These are phyloP conservation scores for Penicillium nordicum DNA, from an alignment of 2,329 filamentous ascomycete species.

Conservation along the genomic window DNA sequence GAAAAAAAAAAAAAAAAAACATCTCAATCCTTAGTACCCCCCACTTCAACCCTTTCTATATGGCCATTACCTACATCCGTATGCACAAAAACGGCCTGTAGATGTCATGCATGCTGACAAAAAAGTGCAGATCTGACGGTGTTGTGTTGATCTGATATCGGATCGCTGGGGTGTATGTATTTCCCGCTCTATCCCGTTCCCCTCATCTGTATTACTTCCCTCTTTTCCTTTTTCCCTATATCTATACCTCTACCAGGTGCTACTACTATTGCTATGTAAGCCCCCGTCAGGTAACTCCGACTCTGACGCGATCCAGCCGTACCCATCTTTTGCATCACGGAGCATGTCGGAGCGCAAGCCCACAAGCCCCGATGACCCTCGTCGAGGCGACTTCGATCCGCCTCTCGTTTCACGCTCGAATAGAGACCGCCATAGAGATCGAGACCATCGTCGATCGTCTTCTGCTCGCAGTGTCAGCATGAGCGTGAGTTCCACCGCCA, in stretches of 20 bases:
- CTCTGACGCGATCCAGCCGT: slow-evolving; percentile 6
- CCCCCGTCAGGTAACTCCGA: not conserved
- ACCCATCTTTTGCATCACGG: slow-evolving; percentile 9
- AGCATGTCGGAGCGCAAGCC: slow-evolving; percentile 24
- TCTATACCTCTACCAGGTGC: not conserved
- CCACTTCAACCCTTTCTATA: not conserved
- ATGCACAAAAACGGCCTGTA: slow-evolving; percentile 2
- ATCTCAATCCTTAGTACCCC: not conserved
- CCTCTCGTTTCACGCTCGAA: not conserved
- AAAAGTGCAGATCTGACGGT: not conserved
- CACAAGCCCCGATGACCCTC: not conserved
- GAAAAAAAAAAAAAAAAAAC: not conserved
- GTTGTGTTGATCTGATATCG: slow-evolving; percentile 2
- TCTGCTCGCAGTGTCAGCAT: not conserved
- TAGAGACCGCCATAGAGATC: slow-evolving; percentile 1
- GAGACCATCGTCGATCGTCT: not conserved
- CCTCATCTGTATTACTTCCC: not conserved
- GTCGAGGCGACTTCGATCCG: not conserved
- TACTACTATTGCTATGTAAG: slow-evolving; percentile 3
- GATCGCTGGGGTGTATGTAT: slow-evolving; percentile 2
- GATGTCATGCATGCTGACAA: slow-evolving; percentile 23
- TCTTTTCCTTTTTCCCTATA: not conserved
- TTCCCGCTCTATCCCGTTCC: slow-evolving; percentile 1
- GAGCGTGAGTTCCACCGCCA: slow-evolving; percentile 1
- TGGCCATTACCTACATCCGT: not conserved